Evolutionary conservation across 768 basidiomycete genomes (phyloP), one percentile per base, ranked within the genome.

Genomic region (Obba rivulosa): DNA sequence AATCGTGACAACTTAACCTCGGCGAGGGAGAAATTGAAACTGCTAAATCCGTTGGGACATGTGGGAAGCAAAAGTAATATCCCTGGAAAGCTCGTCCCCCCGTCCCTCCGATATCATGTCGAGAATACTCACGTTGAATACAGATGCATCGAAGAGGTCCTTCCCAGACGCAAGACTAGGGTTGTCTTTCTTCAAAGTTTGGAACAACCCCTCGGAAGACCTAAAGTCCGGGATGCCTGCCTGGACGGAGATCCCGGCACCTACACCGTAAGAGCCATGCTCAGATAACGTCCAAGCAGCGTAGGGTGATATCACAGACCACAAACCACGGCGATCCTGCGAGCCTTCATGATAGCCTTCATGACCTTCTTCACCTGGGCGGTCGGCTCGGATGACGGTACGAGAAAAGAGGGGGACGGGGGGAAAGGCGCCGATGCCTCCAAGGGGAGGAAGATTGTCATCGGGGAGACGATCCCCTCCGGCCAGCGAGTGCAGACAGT

Each of bases 141-240:
- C 87, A 16, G 87, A 89, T 14, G 89, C 88, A 72, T 94, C 88
- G 59, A 95, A 95, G 2, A 95, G 71, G 61, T 94, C 92, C 64
- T 84, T 92, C 2, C 91, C 87, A 3, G 85, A 86, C 34, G 77
- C 71, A 63, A 91, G 68, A 18, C 71, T 79, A 0, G 86, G 85
- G 63, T 92, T 85, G 58, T 87, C 85, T 56, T 81, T 75, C 62
- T 86, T 91, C 53, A 90, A 66, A 17, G 78, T 75, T 58, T 84
- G 80, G 62, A 93, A 94, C 22, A 93, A 69, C 23, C 91, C 91
- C 47, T 83, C 81, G 14, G 81, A 64, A 10, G 89, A 92, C 56
- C 92, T 72, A 64, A 95, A 94, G 67, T 93, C 92, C 25, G 92
- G 92, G 39, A 94, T 93, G 14, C 89, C 88, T 41, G 89, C 87